These are phyloP conservation scores for Cardamine chenopodiifolia DNA, from an alignment of 345 rosid species.

Conservation along the genomic window DNA sequence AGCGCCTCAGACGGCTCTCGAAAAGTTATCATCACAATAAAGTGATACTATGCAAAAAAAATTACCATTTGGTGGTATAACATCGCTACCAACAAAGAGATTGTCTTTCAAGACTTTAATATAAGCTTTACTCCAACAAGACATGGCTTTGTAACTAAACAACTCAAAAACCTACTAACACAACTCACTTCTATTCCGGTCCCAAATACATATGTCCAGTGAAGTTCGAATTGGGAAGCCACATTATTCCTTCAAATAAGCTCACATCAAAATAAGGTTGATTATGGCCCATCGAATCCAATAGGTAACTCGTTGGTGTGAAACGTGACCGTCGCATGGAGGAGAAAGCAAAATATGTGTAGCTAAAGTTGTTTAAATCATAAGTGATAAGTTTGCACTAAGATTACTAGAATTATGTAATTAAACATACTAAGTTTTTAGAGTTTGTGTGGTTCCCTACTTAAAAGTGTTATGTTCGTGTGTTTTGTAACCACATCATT, in stretches of 20 bases:
- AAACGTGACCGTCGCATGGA: neutral
- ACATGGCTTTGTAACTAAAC: too few relatives aligned
- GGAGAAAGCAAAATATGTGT: neutral
- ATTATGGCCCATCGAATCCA: neutral
- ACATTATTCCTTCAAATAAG: neutral
- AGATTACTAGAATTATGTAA: neutral
- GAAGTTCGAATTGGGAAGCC: neutral
- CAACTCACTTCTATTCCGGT: too few relatives aligned
- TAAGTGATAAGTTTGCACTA: neutral
- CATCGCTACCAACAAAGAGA: too few relatives aligned
- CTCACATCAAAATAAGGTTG: neutral
- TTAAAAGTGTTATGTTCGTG: too few relatives aligned
- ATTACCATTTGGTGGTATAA: too few relatives aligned
- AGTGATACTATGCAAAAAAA: too few relatives aligned
- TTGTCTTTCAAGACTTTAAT: too few relatives aligned
- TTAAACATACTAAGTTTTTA: neutral
- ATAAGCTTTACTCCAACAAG: too few relatives aligned
- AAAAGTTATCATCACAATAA: too few relatives aligned
- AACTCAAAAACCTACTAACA: too few relatives aligned
- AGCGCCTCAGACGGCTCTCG: too few relatives aligned
- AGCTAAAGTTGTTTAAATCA: neutral
- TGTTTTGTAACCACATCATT: too few relatives aligned
- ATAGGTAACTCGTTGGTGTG: neutral
- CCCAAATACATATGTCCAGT: neutral
- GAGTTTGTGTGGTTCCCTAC: neutral